Conservation (phyloP, 2,329 filamentous ascomycete species). For the Colletotrichum costaricense region DNA sequence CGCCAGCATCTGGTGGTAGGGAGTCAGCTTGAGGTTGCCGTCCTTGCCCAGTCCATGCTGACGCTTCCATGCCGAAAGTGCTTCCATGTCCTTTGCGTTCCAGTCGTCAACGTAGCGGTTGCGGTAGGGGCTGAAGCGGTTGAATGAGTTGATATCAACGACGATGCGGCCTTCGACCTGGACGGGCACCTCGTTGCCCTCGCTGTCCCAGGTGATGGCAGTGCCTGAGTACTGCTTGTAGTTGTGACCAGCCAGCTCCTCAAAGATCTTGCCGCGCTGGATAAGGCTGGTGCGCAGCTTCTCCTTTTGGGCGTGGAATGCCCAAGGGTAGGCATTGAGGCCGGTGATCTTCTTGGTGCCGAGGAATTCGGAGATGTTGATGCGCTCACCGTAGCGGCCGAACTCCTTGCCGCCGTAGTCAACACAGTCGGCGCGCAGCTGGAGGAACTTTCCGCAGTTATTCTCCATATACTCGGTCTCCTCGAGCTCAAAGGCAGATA, state of each 20-base stretch:
- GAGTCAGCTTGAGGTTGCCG: constrained; percentile 43
- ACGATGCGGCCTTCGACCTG: constrained; percentile 50
- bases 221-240: constrained; percentile 59
- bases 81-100: constrained; percentile 46
- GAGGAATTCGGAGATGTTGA: constrained; percentile 53
- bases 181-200: constrained; percentile 42
- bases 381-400: constrained; percentile 49
- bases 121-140: constrained; percentile 47
- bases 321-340: constrained; percentile 56
- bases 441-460: constrained; percentile 51
- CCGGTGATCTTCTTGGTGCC: constrained; percentile 57
- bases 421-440: constrained; percentile 53
- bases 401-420: constrained; percentile 62
- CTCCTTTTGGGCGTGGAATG: constrained; percentile 54
- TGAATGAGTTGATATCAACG: constrained; percentile 51
- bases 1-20: constrained; percentile 47
- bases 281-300: constrained; percentile 47
- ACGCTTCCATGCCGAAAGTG: constrained; percentile 41
- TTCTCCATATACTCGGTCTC: constrained; percentile 50
- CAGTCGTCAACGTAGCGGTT: constrained; percentile 45
- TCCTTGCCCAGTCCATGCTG: constrained; percentile 39
- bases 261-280: constrained; percentile 56
- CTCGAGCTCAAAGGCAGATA: constrained; percentile 52
- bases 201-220: constrained; percentile 49
- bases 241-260: constrained; percentile 57